Evolutionary conservation across 176 grass and related monocot genomes (phyloP), one percentile per base, ranked within the genome.

Genomic region (Melocanna baccifera): DNA sequence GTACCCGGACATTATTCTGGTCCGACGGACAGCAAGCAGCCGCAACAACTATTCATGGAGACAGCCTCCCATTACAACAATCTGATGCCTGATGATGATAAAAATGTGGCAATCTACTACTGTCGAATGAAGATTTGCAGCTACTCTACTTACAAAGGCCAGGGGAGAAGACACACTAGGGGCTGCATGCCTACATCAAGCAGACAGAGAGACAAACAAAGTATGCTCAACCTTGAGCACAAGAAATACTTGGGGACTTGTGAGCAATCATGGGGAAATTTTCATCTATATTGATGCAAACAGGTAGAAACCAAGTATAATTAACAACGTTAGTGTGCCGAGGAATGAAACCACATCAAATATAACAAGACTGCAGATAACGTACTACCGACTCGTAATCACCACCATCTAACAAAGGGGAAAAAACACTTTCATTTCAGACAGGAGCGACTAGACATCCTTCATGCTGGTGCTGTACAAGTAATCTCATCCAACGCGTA

Each of bases 391-490:
- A 29, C 13, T 15, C 28, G 51, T 55, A 70, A 43, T 36, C 47
- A 56, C 25, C 39, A 62, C 9, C 15, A 45, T 62, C 80, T 62
- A 61, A 16, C 40, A 29, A 28, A 62, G 14, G 10, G 6, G 0
- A 6, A 7, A 5, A 1, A 12, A 12, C 11, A 4, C 58, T 62
- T 26, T 28, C 58, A 2, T 12, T 53, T 22, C 79, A 71, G 59
- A 30, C 48, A 70, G 8, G 65, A 70, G 42, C 4, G 48, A 51
- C 26, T 62, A 50, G 71, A 26, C 41, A 73, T 40, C 20, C 19
- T 62, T 69, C 15, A 25, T 23, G 37, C 59, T 73, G 74, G 45
- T 51, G 53, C 67, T 87, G 59, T 87, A 81, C 85, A 87, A 30
- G 57, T 74, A 18, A 74, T 46, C 77, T 87, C 58, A 75, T 73